Evolutionary conservation across 306 rosid genomes (phyloP), one percentile per base, ranked within the genome.

Genomic region (Inga oerstediana): DNA sequence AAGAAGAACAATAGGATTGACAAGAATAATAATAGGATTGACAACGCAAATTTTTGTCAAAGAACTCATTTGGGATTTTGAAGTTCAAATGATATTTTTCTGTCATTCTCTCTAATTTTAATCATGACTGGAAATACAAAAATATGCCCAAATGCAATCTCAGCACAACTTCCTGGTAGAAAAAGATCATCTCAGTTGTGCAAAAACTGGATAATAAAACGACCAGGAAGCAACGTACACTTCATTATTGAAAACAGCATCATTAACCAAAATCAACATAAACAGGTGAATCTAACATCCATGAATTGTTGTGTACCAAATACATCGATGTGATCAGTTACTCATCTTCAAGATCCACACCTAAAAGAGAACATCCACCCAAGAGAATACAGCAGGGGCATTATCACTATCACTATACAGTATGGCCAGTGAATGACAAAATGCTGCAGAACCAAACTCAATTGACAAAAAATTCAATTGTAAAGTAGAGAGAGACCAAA

Each of bases 201-300:
- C 72, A 64, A 27, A 62, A 45, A 5, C 7, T n/a, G 14, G 32
- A 58, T 10, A 4, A 15, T 4, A 13, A 27, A 27, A 62, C 11
- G 43, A 65, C 12, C 19, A 30, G 41, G 22, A 61, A 43, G 52
- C 17, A 43, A 69, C 44, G 74, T 4, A 61, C 27, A 17, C 4
- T 54, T 17, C 24, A 54, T 30, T 43, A 45, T 13, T 19, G 69
- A 14, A 16, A 76, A 10, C 8, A 12, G 12, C 3, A 22, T 1
- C 1, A 35, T 22, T 13, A 61, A 41, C 35, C 64, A 71, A 62
- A 80, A 72, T 39, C 30, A 12, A 59, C 27, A 75, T 22, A 67
- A 44, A 43, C 30, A 61, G 82, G 71, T 37, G 78, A 75, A 72
- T 34, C 81, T 13, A 27, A 13, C 61, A 73, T 48, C 2, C 41